A percentile compares a stretch with the other conserved stretches of the same genome.
These are phyloP conservation scores for Yarrowia galli DNA, from an alignment of 1,139 yeast species.

Conservation along the genomic window DNA sequence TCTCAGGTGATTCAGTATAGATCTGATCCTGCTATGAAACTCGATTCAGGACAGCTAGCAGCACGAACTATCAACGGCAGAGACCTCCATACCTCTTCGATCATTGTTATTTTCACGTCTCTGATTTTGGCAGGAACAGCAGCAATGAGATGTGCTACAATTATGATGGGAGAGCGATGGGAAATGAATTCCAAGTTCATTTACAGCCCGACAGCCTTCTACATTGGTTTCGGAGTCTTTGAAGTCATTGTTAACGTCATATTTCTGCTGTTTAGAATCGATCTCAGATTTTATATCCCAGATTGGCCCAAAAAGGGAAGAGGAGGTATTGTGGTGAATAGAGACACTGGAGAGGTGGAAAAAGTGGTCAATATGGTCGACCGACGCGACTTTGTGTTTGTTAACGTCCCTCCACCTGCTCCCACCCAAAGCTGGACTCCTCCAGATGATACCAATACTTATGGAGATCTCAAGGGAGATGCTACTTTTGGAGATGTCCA, in stretches of 20 bases:
- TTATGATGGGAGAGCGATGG: constrained; percentile 50
- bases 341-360: background rate
- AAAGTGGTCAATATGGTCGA: background rate
- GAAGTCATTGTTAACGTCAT: constrained; percentile 64
- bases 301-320: constrained; percentile 50
- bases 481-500: constrained; percentile 6
- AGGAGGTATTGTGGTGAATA: constrained; percentile 6
- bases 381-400: background rate
- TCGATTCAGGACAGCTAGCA: constrained; percentile 54
- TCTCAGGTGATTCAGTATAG: constrained; percentile 43
- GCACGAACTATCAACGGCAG: constrained; percentile 51
- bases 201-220: constrained; percentile 64
- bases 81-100: constrained; percentile 51
- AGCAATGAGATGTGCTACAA: constrained; percentile 62
- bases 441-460: constrained; percentile 1
- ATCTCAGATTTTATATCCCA: constrained; percentile 80
- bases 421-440: background rate
- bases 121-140: constrained; percentile 64
- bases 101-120: constrained; percentile 61
- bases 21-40: constrained; percentile 50
- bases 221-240: constrained; percentile 69
- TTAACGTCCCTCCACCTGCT: constrained; percentile 1
- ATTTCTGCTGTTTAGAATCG: constrained; percentile 69
- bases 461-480: constrained; percentile 9
- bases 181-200: constrained; percentile 47